Evolutionary conservation across 129 eudicot species (phyloP).

Genomic region (Silybum marianum): DNA sequence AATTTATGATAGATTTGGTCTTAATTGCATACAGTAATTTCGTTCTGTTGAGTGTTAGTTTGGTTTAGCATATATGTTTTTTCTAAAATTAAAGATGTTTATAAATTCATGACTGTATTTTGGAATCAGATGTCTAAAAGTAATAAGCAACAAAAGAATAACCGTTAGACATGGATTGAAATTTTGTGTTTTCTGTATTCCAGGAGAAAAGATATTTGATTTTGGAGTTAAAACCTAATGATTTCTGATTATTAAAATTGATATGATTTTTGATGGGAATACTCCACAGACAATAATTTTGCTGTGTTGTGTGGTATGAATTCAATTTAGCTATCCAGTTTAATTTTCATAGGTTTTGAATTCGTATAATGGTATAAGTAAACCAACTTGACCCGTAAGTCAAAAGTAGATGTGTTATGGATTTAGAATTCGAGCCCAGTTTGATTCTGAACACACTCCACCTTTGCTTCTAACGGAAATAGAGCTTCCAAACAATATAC

Average conservation of each 20-base stretch:
- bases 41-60: background rate
- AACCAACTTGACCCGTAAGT: background rate
- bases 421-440: background rate
- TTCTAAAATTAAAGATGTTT: background rate
- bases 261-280: background rate
- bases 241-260: background rate
- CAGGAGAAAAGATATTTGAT: background rate
- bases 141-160: background rate
- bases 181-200: no score
- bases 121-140: background rate
- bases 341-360: background rate
- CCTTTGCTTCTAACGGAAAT: background rate
- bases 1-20: background rate
- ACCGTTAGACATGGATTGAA: background rate
- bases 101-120: background rate
- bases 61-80: slow-evolving; percentile 1
- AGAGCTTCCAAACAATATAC: background rate
- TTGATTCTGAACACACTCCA: background rate
- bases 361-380: background rate
- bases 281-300: background rate
- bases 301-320: background rate
- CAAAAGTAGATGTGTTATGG: background rate
- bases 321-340: background rate
- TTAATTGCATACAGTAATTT: background rate
- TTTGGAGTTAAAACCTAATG: background rate